Evolutionary conservation across 306 rosid genomes (phyloP).

Genomic region (Gillenia trifoliata): DNA sequence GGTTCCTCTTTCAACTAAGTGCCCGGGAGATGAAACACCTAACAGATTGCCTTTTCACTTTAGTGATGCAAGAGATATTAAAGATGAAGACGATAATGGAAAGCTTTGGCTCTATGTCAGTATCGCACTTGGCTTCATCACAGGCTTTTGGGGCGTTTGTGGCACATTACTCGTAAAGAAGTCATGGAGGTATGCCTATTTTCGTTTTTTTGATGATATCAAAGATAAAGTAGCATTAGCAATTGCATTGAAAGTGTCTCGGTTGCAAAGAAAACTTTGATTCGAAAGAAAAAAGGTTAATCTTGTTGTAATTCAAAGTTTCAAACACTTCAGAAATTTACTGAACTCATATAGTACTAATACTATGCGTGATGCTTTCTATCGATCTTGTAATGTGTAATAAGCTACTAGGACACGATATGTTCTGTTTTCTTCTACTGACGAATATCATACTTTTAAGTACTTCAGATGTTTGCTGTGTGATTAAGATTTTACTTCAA

Average conservation of each 20-base stretch:
- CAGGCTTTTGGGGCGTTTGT: not conserved
- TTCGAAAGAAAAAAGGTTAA: too few relatives aligned
- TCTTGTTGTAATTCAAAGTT: too few relatives aligned
- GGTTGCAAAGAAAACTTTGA: not conserved
- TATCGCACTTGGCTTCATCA: not conserved
- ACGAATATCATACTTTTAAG: not conserved
- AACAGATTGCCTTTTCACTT: not conserved
- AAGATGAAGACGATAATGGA: not conserved
- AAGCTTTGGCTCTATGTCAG: not conserved
- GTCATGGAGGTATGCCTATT: slow-evolving; percentile 1
- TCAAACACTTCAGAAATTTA: too few relatives aligned
- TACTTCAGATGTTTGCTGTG: not conserved
- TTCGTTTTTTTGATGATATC: not conserved
- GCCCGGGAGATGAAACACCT: not conserved
- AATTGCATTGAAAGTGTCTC: not conserved
- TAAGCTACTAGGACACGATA: not conserved
- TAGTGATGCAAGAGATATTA: not conserved
- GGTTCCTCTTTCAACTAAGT: not conserved
- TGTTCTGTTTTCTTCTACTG: not conserved
- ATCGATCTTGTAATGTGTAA: not conserved
- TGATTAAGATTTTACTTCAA: not conserved
- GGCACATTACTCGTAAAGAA: not conserved
- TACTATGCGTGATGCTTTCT: not conserved
- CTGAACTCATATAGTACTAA: not conserved
- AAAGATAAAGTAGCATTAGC: not conserved